Base-by-base conservation (phyloP, 805 yeast genomes). In the Metschnikowia orientalis region DNA sequence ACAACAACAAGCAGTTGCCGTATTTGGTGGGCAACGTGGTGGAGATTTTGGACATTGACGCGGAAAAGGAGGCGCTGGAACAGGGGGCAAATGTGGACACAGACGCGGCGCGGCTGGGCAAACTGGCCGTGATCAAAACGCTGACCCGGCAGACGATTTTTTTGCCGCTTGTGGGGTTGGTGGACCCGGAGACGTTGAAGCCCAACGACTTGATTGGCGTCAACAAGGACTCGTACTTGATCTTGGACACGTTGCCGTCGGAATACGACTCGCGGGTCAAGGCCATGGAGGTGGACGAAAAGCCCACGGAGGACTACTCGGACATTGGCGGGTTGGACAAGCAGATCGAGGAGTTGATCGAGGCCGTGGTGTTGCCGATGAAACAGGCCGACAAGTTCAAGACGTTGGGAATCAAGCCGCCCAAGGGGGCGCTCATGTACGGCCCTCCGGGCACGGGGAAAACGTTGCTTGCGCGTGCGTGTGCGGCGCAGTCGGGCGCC, bases 221-320 rank as follows among this genome's bases (percentile, higher is more conserved):
- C 35, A 92, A 92, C 61, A 92, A 92, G 63, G 99, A 92, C 57
- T 85, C 96, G 6, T 92, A 89, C 56, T 72, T 92, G 47, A 83
- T 92, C 34, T 71, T 92, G 49, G 98, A 92, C 62, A 88, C 95
- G 6, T 70, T 92, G 45, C 98, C 98, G 8, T 88, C 96, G 2
- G 98, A 92, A 62, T 92, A 92, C 56, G 99, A 92, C 60, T 83
- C 95, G 35, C 76, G 98, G 51, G 99, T 92, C 32, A 92, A 92
- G 65, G 97, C 97, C 8, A 86, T 92, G 99, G 98, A 92, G 61
- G 98, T 92, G 32, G 99, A 92, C 57, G 98, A 92, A 64, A 89
- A 90, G 56, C 99, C 99, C 39, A 83, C 95, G 2, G 98, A 92
- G 59, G 87, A 95, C 8, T 92, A 92, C 56, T 80, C 94, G 1